phyloP scores from a whole-genome alignment of 2,329 filamentous ascomycete genomes.

The Pezicula rhizophila region DNA sequence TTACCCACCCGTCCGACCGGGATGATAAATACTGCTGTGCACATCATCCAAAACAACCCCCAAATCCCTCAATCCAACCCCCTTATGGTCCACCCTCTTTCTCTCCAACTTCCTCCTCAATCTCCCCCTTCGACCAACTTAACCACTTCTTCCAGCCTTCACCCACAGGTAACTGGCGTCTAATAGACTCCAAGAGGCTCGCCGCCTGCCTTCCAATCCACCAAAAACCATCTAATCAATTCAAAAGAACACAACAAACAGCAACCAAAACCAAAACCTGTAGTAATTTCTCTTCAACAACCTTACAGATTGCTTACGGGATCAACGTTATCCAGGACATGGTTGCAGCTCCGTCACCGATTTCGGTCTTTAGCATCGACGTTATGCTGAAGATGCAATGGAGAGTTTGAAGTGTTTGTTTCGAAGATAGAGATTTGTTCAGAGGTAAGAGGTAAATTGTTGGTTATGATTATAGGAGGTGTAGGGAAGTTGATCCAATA shows the following conservation, averaged over 20 bases:
- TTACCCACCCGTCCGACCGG: too few species aligned
- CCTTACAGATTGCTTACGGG: constrained; percentile 24
- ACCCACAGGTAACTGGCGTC: not conserved
- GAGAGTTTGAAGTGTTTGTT: not conserved
- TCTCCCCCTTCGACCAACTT: not conserved
- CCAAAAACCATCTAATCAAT: not conserved
- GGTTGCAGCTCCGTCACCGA: constrained; percentile 12
- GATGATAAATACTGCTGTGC: too few species aligned
- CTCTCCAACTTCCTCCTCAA: not conserved
- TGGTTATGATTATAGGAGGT: too few species aligned
- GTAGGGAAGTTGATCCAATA: too few species aligned
- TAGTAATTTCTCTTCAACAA: constrained; percentile 20
- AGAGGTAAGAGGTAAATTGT: not conserved
- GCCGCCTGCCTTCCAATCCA: constrained; percentile 25
- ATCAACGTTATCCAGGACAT: constrained; percentile 29
- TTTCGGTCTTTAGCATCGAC: constrained; percentile 13
- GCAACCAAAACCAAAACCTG: not conserved
- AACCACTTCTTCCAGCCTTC: not conserved
- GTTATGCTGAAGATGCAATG: constrained; percentile 3
- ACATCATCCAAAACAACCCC: constrained; percentile 2
- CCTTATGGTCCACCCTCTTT: too few species aligned
- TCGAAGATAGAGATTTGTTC: not conserved
- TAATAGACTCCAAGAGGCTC: constrained; percentile 28
- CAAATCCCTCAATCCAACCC: not conserved
- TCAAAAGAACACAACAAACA: not conserved